phyloP scores from a whole-genome alignment of 1,139 yeast species.

The Kodamaea ohmeri region DNA sequence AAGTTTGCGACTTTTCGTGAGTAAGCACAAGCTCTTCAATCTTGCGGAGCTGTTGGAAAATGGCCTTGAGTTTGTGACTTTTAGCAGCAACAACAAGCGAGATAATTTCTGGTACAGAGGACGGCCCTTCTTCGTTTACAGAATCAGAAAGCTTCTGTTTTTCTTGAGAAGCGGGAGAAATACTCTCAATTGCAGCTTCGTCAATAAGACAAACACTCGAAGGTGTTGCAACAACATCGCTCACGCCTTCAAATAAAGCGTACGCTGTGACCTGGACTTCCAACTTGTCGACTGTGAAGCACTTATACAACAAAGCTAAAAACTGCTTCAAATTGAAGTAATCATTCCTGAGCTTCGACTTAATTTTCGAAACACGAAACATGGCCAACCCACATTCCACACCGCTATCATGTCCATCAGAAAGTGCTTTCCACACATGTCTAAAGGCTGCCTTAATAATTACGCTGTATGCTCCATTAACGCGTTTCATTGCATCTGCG shows the following conservation, averaged over 20 bases:
- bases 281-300: slow-evolving; percentile 58
- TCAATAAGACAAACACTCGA: slow-evolving; percentile 59
- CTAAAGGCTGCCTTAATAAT: slow-evolving; percentile 51
- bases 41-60: slow-evolving; percentile 37
- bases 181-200: slow-evolving; percentile 39
- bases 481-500: slow-evolving; percentile 67
- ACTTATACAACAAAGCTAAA: slow-evolving; percentile 49
- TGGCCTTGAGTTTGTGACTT: slow-evolving; percentile 46
- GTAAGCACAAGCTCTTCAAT: slow-evolving; percentile 45
- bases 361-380: slow-evolving; percentile 51
- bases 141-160: no score
- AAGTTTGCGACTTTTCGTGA: slow-evolving; percentile 39
- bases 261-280: slow-evolving; percentile 54
- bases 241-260: slow-evolving; percentile 46
- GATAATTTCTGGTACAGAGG: slow-evolving; percentile 45
- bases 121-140: neutral
- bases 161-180: no score
- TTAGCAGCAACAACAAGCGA: slow-evolving; percentile 58
- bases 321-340: slow-evolving; percentile 49
- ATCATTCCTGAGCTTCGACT: slow-evolving; percentile 56
- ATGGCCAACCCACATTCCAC: slow-evolving; percentile 68
- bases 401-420: slow-evolving; percentile 48
- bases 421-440: slow-evolving; percentile 52
- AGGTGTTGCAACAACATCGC: slow-evolving; percentile 52
- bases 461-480: slow-evolving; percentile 64